These are phyloP conservation scores for Fusarium sp. DNA, from an alignment of 2,329 filamentous ascomycete species.

Conservation along the genomic window DNA sequence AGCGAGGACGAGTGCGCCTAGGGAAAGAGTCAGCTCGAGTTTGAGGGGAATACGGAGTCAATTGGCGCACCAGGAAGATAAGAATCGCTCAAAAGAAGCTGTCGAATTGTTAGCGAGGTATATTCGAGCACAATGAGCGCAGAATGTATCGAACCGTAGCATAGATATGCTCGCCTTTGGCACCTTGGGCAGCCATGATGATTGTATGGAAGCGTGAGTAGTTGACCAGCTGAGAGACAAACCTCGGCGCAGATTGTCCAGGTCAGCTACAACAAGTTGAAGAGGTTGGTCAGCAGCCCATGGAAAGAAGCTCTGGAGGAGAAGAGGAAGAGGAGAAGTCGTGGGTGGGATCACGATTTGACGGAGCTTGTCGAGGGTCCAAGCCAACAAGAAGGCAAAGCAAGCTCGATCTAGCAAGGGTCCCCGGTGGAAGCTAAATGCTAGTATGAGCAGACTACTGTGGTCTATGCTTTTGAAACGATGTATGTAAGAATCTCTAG, in stretches of 20 bases:
- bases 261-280: slow-evolving; percentile 39
- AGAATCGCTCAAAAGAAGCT: slow-evolving; percentile 92
- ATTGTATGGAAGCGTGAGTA: slow-evolving; percentile 13
- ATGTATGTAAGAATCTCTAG: not conserved
- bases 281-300: slow-evolving; percentile 43
- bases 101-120: slow-evolving; percentile 37
- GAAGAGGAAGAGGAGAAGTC: slow-evolving; percentile 1
- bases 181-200: slow-evolving; percentile 52
- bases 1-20: slow-evolving; percentile 91
- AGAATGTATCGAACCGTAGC: slow-evolving; percentile 62
- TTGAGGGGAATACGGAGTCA: slow-evolving; percentile 3
- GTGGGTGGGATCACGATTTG: slow-evolving; percentile 25
- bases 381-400: slow-evolving; percentile 24
- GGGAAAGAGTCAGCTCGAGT: slow-evolving; percentile 20
- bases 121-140: slow-evolving; percentile 8
- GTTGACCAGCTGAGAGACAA: slow-evolving; percentile 38
- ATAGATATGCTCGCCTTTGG: slow-evolving; percentile 62
- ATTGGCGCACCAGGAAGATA: slow-evolving; percentile 84
- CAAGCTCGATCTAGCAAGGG: slow-evolving; percentile 28
- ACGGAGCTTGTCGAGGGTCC: slow-evolving; percentile 33
- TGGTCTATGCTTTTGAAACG: slow-evolving; percentile 11
- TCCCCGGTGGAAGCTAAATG: slow-evolving; percentile 4
- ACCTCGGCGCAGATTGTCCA: slow-evolving; percentile 36
- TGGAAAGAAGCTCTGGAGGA: slow-evolving; percentile 22
- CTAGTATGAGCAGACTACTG: slow-evolving; percentile 14